Conservation (phyloP, 257 asterid genomes). For the Solanum etuberosum region DNA sequence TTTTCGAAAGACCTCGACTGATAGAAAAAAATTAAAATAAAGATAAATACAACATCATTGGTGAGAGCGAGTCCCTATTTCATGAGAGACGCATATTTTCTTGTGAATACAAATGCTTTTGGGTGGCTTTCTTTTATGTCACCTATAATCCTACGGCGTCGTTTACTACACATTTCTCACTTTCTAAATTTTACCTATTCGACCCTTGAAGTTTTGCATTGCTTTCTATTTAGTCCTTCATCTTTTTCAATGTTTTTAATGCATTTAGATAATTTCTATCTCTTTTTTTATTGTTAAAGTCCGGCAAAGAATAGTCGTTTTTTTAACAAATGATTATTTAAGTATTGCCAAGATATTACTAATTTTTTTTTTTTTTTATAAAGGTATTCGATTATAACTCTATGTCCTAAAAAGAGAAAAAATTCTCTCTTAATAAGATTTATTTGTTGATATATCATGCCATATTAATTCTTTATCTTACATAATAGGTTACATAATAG, state of each 20-base stretch:
- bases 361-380: background rate
- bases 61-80: constrained; percentile 27
- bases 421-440: background rate
- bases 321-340: background rate
- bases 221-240: background rate
- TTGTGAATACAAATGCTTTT: constrained; percentile 37
- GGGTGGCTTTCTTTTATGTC: constrained; percentile 33
- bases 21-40: background rate
- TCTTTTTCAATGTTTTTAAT: background rate
- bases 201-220: background rate
- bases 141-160: constrained; percentile 6
- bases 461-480: background rate
- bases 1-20: background rate
- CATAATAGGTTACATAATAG: background rate
- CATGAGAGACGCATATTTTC: constrained; percentile 17
- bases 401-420: background rate
- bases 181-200: background rate
- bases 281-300: background rate
- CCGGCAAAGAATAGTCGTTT: too few relatives aligned
- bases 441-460: background rate
- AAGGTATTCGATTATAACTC: background rate
- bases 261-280: background rate
- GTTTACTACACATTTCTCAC: background rate
- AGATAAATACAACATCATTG: background rate
- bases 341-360: background rate